Percentiles rank a stretch among this genome's conserved stretches.
These are phyloP conservation scores for Trypanosoma caninum DNA, from an alignment of 208 protist species.

Conservation along the genomic window DNA sequence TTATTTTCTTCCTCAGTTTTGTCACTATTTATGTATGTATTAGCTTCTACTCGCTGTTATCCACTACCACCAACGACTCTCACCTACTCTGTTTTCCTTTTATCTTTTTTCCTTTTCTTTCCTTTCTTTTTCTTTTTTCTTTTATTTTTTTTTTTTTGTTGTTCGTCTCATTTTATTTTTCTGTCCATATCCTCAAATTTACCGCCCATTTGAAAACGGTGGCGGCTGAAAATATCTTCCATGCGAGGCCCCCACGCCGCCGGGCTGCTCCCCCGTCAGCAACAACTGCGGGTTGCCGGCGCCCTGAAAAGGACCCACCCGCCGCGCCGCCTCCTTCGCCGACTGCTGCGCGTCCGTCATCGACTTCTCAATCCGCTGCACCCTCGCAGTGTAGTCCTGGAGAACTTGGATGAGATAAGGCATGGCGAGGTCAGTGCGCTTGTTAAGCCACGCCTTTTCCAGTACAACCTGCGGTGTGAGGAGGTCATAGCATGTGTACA, in stretches of 20 bases:
- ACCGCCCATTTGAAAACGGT: not conserved
- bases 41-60: not conserved
- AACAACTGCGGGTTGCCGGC: slow-evolving; percentile 67
- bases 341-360: slow-evolving; percentile 80
- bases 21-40: not conserved
- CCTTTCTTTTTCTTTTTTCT: not conserved
- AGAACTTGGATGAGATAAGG: slow-evolving; percentile 98
- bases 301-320: slow-evolving; percentile 46
- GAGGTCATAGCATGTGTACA: slow-evolving; percentile 98
- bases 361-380: slow-evolving; percentile 80
- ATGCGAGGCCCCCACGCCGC: slow-evolving; percentile 13
- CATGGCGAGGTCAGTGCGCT: slow-evolving; percentile 98
- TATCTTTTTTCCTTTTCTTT: not conserved
- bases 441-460: slow-evolving; percentile 98
- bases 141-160: slow-evolving; percentile 13
- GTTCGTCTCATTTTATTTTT: slow-evolving; percentile 6
- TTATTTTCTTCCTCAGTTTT: not conserved
- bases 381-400: slow-evolving; percentile 90
- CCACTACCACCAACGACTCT: not conserved
- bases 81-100: not conserved
- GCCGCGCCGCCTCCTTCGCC: slow-evolving; percentile 77
- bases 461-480: slow-evolving; percentile 94
- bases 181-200: not conserved
- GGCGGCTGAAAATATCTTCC: slow-evolving; percentile 35
- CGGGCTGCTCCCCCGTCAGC: slow-evolving; percentile 44